Evolutionary conservation across 2,329 filamentous ascomycete genomes (phyloP).

Genomic region (Penicillium sp.): DNA sequence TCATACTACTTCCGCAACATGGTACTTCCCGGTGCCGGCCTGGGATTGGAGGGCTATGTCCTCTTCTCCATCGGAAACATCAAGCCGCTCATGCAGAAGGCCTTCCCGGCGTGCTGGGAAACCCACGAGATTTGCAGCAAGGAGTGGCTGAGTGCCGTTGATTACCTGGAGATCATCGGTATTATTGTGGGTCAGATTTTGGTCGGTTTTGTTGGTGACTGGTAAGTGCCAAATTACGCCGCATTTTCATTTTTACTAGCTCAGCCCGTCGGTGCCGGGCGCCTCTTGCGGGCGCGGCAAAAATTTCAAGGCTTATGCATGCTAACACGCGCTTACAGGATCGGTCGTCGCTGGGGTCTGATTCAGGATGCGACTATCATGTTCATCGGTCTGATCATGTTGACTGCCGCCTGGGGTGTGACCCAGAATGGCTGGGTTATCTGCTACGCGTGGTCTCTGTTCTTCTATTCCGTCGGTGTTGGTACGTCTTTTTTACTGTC

Average conservation of each 20-base stretch:
- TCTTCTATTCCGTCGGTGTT: slow-evolving; percentile 72
- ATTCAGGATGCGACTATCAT: slow-evolving; percentile 95
- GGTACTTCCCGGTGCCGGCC: slow-evolving; percentile 84
- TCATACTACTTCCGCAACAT: slow-evolving; percentile 84
- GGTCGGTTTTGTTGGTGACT: slow-evolving; percentile 74
- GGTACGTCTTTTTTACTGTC: slow-evolving; percentile 18
- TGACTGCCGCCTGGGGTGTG: slow-evolving; percentile 83
- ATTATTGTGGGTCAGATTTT: slow-evolving; percentile 91
- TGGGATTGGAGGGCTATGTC: slow-evolving; percentile 91
- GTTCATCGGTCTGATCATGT: slow-evolving; percentile 86
- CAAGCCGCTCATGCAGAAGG: slow-evolving; percentile 68
- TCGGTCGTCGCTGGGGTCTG: slow-evolving; percentile 88
- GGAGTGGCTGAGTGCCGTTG: slow-evolving; percentile 77
- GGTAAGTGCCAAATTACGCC: slow-evolving; percentile 35
- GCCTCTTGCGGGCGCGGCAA: too few relatives aligned
- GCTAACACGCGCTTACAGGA: slow-evolving; percentile 43
- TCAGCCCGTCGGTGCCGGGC: neutral
- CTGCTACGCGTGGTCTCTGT: slow-evolving; percentile 90
- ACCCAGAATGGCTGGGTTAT: slow-evolving; percentile 92
- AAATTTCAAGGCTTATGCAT: neutral
- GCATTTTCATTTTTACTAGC: neutral
- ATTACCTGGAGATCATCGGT: slow-evolving; percentile 87
- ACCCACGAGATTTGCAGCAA: slow-evolving; percentile 59
- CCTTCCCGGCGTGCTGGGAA: slow-evolving; percentile 76
- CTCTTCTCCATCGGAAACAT: slow-evolving; percentile 96